Evolutionary conservation across 2,329 filamentous ascomycete species (phyloP), one percentile per base, ranked within the genome.

Genomic region (Pseudopyricularia javanii): DNA sequence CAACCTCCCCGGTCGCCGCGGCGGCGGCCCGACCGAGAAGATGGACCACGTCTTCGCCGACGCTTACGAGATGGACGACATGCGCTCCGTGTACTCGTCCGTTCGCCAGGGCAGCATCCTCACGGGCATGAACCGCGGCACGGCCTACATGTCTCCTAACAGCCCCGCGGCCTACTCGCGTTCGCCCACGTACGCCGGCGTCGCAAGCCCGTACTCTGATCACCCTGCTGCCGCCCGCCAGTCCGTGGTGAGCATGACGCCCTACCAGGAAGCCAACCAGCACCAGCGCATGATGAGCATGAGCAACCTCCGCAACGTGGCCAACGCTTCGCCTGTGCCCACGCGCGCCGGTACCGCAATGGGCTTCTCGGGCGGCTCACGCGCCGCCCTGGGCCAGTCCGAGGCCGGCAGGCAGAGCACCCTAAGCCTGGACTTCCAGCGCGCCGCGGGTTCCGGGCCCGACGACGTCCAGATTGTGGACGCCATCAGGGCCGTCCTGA

Each of bases 31-130:
- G 49, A 71, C 71, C 48, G 76, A 81, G 52, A 72, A 71, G 52
- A 78, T 75, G 47, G 71, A 72, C 1, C 91, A 88, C 24, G 78
- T 76, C 49, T 72, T 72, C 5, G 90, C 87, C 56, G 76, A 81
- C 24, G 79, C 76, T 57, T 95, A 90, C 63, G 93, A 98, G 70
- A 91, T 97, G 85, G 94, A 98, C 65, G 93, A 98, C 67, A 95
- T 97, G 77, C 91, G 89, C 66, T 95, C 90, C 1, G 84, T 94
- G 55, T 97, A 97, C 74, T 96, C 91, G 5, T 95, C 90, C 1
- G 88, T 91, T 55, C 91, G 77, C 74, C 91, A 67, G 77, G 89
- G 89, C 7, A 96, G 91, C 2, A 85, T 97, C 58, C 76, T 95
- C 55, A 89, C 88, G 14, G 90, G 89, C 53, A 88, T 95, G 70